Evolutionary conservation across 1,284 basidiomycete species (phyloP).

Genomic region (Dichomitus squalens): DNA sequence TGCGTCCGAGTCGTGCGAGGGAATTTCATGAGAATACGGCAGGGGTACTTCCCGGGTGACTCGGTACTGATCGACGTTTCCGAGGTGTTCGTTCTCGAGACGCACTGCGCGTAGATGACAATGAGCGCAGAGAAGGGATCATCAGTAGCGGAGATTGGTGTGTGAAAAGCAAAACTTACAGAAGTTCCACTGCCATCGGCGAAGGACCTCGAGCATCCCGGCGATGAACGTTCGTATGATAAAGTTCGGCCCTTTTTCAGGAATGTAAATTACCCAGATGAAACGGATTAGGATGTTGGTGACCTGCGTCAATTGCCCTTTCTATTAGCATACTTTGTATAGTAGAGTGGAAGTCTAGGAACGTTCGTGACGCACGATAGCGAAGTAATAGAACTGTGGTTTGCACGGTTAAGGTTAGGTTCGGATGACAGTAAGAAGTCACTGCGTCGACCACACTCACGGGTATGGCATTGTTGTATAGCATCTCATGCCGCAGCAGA

Average conservation of each 20-base stretch:
- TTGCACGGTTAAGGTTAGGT: neutral
- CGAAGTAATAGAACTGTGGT: constrained; percentile 71
- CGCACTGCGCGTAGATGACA: constrained; percentile 49
- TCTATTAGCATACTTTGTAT: neutral
- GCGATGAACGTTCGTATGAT: constrained; percentile 69
- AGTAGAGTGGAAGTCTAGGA: neutral
- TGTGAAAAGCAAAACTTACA: constrained; percentile 45
- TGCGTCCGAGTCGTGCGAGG: constrained; percentile 35
- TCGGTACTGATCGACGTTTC: constrained; percentile 86
- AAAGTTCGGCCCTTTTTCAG: constrained; percentile 49
- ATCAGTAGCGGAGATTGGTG: neutral
- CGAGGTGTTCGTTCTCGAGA: constrained; percentile 86
- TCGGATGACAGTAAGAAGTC: neutral
- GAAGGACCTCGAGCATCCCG: constrained; percentile 76
- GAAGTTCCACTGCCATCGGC: constrained; percentile 93
- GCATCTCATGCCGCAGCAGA: constrained; percentile 76
- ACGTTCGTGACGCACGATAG: constrained; percentile 52
- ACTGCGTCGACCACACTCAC: constrained; percentile 43
- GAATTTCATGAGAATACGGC: constrained; percentile 64
- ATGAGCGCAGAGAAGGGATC: neutral
- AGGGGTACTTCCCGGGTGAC: constrained; percentile 78
- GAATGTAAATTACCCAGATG: constrained; percentile 82
- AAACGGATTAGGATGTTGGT: constrained; percentile 80
- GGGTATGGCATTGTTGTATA: constrained; percentile 62
- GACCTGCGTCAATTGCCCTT: constrained; percentile 42